Conservation (phyloP, 257 asterid species). For the Ehretia macrophylla region DNA sequence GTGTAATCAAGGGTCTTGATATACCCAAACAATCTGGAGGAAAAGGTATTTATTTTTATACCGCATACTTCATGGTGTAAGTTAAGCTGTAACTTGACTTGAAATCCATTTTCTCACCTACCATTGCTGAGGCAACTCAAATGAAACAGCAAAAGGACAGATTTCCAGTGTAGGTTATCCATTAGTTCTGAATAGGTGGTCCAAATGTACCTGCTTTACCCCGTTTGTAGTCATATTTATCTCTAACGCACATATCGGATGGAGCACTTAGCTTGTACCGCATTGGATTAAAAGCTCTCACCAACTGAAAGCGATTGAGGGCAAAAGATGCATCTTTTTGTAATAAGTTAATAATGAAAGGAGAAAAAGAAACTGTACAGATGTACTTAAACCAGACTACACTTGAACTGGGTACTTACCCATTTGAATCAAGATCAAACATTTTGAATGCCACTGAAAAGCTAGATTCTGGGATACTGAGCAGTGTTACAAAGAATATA, state of each 20-base stretch:
- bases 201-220: neutral
- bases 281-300: neutral
- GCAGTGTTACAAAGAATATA: slow-evolving; percentile 81
- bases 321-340: neutral
- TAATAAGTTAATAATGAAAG: neutral
- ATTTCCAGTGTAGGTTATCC: neutral
- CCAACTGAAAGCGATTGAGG: neutral
- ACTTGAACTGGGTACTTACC: slow-evolving; percentile 41
- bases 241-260: neutral
- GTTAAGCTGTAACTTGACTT: neutral
- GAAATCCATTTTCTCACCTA: neutral
- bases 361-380: neutral
- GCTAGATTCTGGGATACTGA: slow-evolving; percentile 89
- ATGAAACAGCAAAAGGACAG: neutral
- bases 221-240: neutral
- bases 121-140: neutral
- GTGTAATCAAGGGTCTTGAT: neutral
- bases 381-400: neutral
- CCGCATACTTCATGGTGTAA: neutral
- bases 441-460: slow-evolving; percentile 90
- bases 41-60: neutral
- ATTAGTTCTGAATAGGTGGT: neutral
- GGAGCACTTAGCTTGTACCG: neutral
- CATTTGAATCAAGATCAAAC: slow-evolving; percentile 81
- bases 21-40: neutral